Conservation (phyloP, 768 basidiomycete species). For the Rhodocollybia butyracea region DNA sequence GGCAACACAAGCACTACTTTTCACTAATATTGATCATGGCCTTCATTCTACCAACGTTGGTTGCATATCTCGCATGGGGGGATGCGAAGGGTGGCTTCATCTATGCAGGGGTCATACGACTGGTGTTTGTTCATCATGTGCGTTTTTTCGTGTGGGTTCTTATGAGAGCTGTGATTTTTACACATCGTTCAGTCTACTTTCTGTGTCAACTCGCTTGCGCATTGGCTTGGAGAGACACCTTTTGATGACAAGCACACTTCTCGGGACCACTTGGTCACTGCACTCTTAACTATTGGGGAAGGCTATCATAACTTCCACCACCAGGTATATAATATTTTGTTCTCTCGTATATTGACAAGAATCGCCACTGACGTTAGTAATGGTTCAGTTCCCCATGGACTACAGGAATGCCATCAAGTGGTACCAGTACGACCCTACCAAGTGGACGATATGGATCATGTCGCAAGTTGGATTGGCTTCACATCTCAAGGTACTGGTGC, state of each 20-base stretch:
- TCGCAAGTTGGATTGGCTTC: constrained; percentile 61
- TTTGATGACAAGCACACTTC: constrained; percentile 97
- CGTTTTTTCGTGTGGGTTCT: constrained; percentile 26
- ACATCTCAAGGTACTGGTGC: constrained; percentile 55
- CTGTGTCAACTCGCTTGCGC: constrained; percentile 95
- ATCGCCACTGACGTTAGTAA: background rate
- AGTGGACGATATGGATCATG: constrained; percentile 81
- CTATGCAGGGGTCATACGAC: constrained; percentile 75
- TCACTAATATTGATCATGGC: constrained; percentile 66
- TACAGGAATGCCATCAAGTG: constrained; percentile 95
- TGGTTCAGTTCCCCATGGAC: constrained; percentile 91
- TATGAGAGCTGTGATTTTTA: background rate
- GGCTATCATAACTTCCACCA: constrained; percentile 99
- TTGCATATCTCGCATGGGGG: constrained; percentile 81
- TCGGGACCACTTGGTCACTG: constrained; percentile 84
- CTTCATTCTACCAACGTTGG: constrained; percentile 68
- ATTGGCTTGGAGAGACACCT: constrained; percentile 91
- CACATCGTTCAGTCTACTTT: constrained; percentile 74
- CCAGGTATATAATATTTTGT: constrained; percentile 25
- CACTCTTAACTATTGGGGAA: constrained; percentile 88
- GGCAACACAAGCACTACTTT: constrained; percentile 86
- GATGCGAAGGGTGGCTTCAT: constrained; percentile 85
- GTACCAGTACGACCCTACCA: constrained; percentile 92
- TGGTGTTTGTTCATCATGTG: constrained; percentile 87
- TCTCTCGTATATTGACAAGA: background rate